A percentile compares a stretch with the other conserved stretches of the same genome.
Evolutionary conservation across 768 basidiomycete genomes (phyloP).

Genomic region (Trametes coccinea): DNA sequence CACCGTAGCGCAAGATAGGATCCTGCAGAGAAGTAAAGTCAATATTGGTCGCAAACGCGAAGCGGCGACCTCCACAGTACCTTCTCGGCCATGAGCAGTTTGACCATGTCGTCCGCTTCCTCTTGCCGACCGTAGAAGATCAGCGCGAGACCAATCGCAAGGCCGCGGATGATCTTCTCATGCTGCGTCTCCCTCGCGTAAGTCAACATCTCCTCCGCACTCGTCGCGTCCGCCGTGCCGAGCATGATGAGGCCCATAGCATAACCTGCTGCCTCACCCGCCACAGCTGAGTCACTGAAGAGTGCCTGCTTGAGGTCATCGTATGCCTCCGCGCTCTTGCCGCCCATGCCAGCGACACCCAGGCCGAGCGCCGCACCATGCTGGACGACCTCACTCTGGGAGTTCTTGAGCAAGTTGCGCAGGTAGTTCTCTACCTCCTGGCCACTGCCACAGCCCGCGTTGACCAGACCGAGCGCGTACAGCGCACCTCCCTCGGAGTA

Average conservation of each 20-base stretch:
- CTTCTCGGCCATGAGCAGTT: slow-evolving; percentile 80
- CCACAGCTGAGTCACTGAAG: slow-evolving; percentile 91
- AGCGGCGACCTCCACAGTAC: slow-evolving; percentile 41
- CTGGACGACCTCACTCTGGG: slow-evolving; percentile 85
- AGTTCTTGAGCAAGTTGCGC: slow-evolving; percentile 72
- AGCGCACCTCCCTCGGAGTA: slow-evolving; percentile 97
- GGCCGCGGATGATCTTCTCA: slow-evolving; percentile 97
- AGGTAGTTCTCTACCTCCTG: slow-evolving; percentile 73
- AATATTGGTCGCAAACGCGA: background rate
- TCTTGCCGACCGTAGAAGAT: slow-evolving; percentile 93
- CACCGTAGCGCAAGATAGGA: slow-evolving; percentile 95
- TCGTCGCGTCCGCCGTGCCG: slow-evolving; percentile 79
- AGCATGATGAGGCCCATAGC: slow-evolving; percentile 99
- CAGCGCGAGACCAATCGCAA: slow-evolving; percentile 91
- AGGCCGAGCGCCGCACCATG: slow-evolving; percentile 96
- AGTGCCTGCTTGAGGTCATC: slow-evolving; percentile 88
- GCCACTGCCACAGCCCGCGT: slow-evolving; percentile 82
- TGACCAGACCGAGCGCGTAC: slow-evolving; percentile 92
- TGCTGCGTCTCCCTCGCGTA: slow-evolving; percentile 98
- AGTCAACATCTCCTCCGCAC: slow-evolving; percentile 90
- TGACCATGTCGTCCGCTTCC: slow-evolving; percentile 84
- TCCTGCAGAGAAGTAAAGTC: slow-evolving; percentile 49
- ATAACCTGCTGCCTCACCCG: slow-evolving; percentile 94
- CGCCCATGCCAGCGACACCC: slow-evolving; percentile 95
- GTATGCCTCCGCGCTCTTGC: slow-evolving; percentile 84